Conservation (phyloP, 495 filamentous ascomycete genomes). For the Talaromyces proteolyticus region DNA sequence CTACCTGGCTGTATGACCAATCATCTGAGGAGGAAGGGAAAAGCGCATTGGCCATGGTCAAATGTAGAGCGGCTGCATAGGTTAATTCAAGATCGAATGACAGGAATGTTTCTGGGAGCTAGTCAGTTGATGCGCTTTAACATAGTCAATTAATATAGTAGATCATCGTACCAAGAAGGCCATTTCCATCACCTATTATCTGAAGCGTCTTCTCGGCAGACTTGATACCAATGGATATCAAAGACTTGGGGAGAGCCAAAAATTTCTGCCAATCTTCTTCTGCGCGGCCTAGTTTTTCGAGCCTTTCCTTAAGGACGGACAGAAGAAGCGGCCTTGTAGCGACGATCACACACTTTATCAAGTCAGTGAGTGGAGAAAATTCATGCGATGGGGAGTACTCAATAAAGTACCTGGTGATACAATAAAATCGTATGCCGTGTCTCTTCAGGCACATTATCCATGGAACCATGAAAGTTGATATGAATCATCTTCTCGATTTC, state of each 20-base stretch:
- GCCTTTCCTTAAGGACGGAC: conserved; percentile 24
- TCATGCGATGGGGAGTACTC: not conserved
- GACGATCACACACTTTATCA: conserved; percentile 26
- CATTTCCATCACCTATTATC: conserved; percentile 23
- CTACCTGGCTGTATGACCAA: conserved; percentile 11
- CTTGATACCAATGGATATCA: conserved; percentile 30
- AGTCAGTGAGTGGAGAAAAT: not conserved
- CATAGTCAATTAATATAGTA: not conserved
- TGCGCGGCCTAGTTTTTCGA: conserved; percentile 16
- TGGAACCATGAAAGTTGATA: conserved; percentile 15
- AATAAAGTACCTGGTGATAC: conserved; percentile 27
- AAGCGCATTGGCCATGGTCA: conserved; percentile 23
- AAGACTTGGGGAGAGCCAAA: conserved; percentile 17
- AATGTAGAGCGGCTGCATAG: conserved; percentile 26
- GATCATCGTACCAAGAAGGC: conserved; percentile 21
- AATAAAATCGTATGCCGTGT: conserved; percentile 27
- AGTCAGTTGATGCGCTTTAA: not conserved
- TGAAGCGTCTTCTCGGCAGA: conserved; percentile 29
- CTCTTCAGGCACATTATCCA: conserved; percentile 24
- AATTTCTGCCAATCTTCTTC: conserved; percentile 23
- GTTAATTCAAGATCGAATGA: conserved; percentile 33
- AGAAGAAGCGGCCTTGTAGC: conserved; percentile 31
- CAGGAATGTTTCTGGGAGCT: conserved; percentile 26
- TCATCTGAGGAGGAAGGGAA: conserved; percentile 18
- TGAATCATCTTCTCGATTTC: conserved; percentile 26